These are phyloP conservation scores for Alternaria brassicae DNA, from an alignment of 2,329 filamentous ascomycete genomes.

Conservation along the genomic window DNA sequence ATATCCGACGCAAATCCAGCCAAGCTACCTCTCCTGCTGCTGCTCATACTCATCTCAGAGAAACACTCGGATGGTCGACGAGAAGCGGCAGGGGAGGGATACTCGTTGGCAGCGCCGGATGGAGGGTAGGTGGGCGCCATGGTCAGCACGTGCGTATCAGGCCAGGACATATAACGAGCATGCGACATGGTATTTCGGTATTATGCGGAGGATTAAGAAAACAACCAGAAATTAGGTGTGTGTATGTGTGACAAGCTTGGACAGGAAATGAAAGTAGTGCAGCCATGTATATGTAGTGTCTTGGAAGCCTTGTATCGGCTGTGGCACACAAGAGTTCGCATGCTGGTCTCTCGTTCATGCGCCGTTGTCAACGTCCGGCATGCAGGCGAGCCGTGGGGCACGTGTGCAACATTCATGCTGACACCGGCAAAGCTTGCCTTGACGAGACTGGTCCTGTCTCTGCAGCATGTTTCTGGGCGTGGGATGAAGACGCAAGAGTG, in stretches of 20 bases:
- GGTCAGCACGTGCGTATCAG: conserved; percentile 43
- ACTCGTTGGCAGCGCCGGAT: conserved; percentile 42
- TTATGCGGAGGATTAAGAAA: conserved; percentile 17
- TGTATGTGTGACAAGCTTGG: conserved; percentile 36
- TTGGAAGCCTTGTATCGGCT: conserved; percentile 11
- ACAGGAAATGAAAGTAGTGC: conserved; percentile 31
- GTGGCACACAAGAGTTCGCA: conserved; percentile 19
- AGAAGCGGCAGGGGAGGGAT: conserved; percentile 43
- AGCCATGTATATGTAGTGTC: conserved; percentile 46
- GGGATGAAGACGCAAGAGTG: conserved; percentile 20
- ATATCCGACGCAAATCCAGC: conserved; percentile 46
- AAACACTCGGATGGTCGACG: conserved; percentile 44
- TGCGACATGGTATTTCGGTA: conserved; percentile 40
- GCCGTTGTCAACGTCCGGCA: conserved; percentile 35
- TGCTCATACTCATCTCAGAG: conserved; percentile 37
- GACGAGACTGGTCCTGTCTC: conserved; percentile 46
- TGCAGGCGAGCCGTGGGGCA: conserved; percentile 31
- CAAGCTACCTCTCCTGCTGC: conserved; percentile 44
- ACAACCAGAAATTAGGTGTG: conserved; percentile 39
- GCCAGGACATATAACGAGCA: conserved; percentile 46
- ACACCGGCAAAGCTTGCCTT: conserved; percentile 23
- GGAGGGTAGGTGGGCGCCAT: conserved; percentile 49
- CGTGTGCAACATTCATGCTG: conserved; percentile 36
- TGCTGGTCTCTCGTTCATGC: conserved; percentile 30
- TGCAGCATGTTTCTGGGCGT: conserved; percentile 30